Evolutionary conservation across 805 yeast genomes (phyloP), one percentile per base, ranked within the genome.

Genomic region (Cyberlindnera xylosilytica): DNA sequence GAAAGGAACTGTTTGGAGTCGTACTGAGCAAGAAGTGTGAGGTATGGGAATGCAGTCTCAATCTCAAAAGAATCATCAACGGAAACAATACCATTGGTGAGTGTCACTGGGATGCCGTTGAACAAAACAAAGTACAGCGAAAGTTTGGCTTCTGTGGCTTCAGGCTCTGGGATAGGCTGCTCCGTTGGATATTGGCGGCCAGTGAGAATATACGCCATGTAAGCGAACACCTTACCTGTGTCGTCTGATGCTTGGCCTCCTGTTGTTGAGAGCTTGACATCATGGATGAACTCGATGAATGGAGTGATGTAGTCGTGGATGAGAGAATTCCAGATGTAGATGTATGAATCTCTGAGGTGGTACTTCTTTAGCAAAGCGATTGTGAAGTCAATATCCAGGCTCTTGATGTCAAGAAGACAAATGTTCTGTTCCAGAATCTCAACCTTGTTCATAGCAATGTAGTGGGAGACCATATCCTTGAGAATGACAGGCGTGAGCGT

Each of bases 161-260:
- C 62, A 5, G 57, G 50, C 4, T 50, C 56, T 8, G 57, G 65
- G 18, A 83, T 68, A 16, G 61, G 60, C 22, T 66, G 62, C 34
- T 84, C 85, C 1, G 84, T 79, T 0, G 97, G 97, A 58, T 81
- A 91, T 45, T 81, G 83, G 42, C 93, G 68, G 1, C 95, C 95
- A 0, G 91, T 82, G 20, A 87, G 65, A 10, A 81, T 65, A 53
- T 78, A 84, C 0, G 88, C 73, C 46, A 90, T 58, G 56, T 84
- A 91, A 0, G 81, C 72, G 52, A 66, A 83, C 2, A 79, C 65
- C 47, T 69, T 69, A 26, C 49, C 48, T 2, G 59, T 30, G 6
- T 52, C 44, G 31, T 39, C 16, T 50, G 52, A 17, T 12, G 26
- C 4, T 5, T 18, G 28, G 20, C 15, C 16, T 2, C n/a, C 7